A percentile compares a stretch with the other conserved stretches of the same genome.
Conservation (phyloP, 805 yeast species). For the Pichia exigua region DNA sequence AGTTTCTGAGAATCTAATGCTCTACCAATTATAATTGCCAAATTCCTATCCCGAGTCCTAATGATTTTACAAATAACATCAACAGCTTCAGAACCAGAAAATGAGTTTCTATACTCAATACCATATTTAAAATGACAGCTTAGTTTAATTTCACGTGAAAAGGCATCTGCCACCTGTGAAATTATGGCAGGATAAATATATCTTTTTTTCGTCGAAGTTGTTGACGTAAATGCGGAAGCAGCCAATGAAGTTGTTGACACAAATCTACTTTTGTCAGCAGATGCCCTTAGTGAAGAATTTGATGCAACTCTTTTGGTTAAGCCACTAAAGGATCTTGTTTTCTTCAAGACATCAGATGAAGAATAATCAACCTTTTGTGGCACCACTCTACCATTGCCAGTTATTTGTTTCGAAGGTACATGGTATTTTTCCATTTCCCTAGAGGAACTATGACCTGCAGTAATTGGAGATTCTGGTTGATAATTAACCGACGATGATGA, state of each 20-base stretch:
- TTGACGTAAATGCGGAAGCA: slow-evolving; percentile 39
- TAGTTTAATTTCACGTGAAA: slow-evolving; percentile 59
- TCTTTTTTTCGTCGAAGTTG: slow-evolving; percentile 25
- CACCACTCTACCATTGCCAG: slow-evolving; percentile 36
- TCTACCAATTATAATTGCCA: slow-evolving; percentile 83
- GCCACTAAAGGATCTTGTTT: slow-evolving; percentile 41
- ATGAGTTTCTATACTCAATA: slow-evolving; percentile 83
- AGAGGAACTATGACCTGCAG: slow-evolving; percentile 7
- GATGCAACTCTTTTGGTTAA: slow-evolving; percentile 33
- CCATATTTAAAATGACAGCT: slow-evolving; percentile 87
- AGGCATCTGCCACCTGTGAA: slow-evolving; percentile 74
- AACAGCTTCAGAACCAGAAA: slow-evolving; percentile 90
- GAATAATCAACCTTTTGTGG: slow-evolving; percentile 39
- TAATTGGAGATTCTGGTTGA: slow-evolving; percentile 5
- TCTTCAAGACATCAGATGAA: slow-evolving; percentile 20
- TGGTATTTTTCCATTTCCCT: slow-evolving; percentile 30
- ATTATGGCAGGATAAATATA: slow-evolving; percentile 83
- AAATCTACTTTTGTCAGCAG: slow-evolving; percentile 25
- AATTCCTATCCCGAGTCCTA: slow-evolving; percentile 82
- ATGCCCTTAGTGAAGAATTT: slow-evolving; percentile 23
- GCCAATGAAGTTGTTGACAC: slow-evolving; percentile 21
- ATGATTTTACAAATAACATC: slow-evolving; percentile 81
- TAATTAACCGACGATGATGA: slow-evolving; percentile 16
- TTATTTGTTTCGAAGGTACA: slow-evolving; percentile 28
- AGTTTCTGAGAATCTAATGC: slow-evolving; percentile 90